Conservation (phyloP, 202 grass and related monocot species). For the Hordeum pubiflorum region DNA sequence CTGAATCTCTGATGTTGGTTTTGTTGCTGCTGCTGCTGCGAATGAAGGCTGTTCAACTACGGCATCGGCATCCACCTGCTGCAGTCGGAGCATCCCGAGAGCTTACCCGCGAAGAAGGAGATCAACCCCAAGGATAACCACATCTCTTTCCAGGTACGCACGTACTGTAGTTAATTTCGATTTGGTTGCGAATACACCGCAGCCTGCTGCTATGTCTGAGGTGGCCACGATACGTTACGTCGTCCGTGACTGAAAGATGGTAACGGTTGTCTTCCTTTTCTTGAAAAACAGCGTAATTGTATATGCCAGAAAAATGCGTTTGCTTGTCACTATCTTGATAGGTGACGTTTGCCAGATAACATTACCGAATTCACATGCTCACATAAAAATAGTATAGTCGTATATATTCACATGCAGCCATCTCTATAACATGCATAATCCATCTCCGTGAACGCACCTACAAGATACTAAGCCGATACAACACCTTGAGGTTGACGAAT, state of each 20-base stretch:
- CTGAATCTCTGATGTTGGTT: neutral
- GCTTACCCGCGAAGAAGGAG: conserved; percentile 55
- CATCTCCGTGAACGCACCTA: too few relatives aligned
- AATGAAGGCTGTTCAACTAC: conserved; percentile 77
- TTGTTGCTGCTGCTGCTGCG: neutral
- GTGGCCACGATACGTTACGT: neutral
- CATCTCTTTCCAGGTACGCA: conserved; percentile 88
- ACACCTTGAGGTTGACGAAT: too few relatives aligned
- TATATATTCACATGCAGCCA: too few relatives aligned
- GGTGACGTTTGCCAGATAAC: too few relatives aligned
- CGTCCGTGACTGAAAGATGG: neutral
- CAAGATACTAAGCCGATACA: too few relatives aligned
- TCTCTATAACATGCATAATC: too few relatives aligned
- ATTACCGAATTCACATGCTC: too few relatives aligned
- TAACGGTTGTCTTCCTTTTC: neutral
- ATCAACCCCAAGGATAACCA: conserved; percentile 96
- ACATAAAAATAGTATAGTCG: too few relatives aligned
- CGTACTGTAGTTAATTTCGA: neutral
- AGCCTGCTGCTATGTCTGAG: neutral
- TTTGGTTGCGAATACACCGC: neutral
- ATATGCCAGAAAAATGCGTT: too few relatives aligned
- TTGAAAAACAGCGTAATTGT: too few relatives aligned
- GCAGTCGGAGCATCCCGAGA: conserved; percentile 42
- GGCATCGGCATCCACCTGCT: conserved; percentile 89
- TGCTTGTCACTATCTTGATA: too few relatives aligned